Evolutionary conservation across 371 early-diverging fungal genomes (phyloP).

Genomic region (Batkoa obscura): DNA sequence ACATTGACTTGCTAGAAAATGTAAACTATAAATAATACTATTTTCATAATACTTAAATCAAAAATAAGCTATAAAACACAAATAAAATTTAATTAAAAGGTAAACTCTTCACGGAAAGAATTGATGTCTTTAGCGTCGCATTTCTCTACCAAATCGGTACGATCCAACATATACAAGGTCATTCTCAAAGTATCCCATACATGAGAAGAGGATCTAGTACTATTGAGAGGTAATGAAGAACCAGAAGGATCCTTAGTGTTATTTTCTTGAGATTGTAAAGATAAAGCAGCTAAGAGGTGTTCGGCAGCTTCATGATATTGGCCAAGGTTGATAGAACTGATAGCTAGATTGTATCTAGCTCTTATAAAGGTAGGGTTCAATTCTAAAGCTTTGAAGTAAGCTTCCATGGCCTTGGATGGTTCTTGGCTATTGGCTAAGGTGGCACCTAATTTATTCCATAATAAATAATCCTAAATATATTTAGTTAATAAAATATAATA

Average conservation of each 20-base stretch:
- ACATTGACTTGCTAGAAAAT: no score
- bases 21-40: no score
- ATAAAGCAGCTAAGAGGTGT: constrained; percentile 67
- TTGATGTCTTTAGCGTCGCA: constrained; percentile 49
- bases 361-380: constrained; percentile 87
- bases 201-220: constrained; percentile 11
- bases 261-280: constrained; percentile 29
- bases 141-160: constrained; percentile 49
- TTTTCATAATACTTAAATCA: no score
- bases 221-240: constrained; percentile 8
- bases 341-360: constrained; percentile 85
- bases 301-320: constrained; percentile 80
- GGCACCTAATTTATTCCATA: constrained; percentile 94
- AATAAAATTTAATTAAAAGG: constrained; percentile 27
- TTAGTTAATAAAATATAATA: neutral
- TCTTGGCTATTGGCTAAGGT: constrained; percentile 77
- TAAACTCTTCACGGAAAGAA: constrained; percentile 59
- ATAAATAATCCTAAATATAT: constrained; percentile 50
- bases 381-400: constrained; percentile 79
- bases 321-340: constrained; percentile 77
- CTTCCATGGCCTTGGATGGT: constrained; percentile 63
- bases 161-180: constrained; percentile 59
- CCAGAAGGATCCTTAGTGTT: constrained; percentile 12
- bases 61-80: no score
- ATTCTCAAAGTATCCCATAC: constrained; percentile 78